Conservation (phyloP, 192 early-diverging fungal genomes). For the Geosiphon pyriformis region DNA sequence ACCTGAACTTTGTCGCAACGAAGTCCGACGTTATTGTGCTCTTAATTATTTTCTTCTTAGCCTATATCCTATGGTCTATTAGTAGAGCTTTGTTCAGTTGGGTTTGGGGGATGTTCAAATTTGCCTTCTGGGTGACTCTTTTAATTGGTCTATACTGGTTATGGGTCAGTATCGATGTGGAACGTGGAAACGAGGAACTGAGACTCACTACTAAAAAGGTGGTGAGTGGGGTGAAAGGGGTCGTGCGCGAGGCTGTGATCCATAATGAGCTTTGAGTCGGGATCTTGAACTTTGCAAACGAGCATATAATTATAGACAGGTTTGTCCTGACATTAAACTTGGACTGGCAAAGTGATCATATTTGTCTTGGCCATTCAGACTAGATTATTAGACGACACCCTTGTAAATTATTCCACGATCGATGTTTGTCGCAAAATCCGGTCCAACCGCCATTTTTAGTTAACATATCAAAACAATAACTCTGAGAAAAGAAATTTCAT, state of each 20-base stretch:
- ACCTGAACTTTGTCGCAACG: neutral
- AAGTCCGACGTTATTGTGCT: neutral
- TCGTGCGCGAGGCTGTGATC: neutral
- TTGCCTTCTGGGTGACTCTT: neutral
- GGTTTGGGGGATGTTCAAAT: constrained; percentile 6
- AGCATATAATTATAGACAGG: no score
- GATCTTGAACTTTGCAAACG: no score
- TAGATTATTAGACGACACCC: no score
- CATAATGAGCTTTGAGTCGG: neutral
- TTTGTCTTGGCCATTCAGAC: no score
- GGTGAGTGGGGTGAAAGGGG: constrained; percentile 1
- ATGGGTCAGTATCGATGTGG: constrained; percentile 13
- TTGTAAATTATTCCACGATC: no score
- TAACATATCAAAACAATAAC: no score
- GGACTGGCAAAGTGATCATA: no score
- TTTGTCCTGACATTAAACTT: no score
- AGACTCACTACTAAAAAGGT: constrained; percentile 7
- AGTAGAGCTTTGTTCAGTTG: neutral
- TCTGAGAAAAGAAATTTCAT: no score
- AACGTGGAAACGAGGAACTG: constrained; percentile 19
- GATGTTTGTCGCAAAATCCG: no score
- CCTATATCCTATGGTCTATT: constrained; percentile 4
- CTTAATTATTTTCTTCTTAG: constrained; percentile 5
- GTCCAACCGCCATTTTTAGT: no score
- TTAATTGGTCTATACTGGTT: constrained; percentile 10